Conservation (phyloP, 1,284 basidiomycete genomes). For the Apiotrichum siamense region DNA sequence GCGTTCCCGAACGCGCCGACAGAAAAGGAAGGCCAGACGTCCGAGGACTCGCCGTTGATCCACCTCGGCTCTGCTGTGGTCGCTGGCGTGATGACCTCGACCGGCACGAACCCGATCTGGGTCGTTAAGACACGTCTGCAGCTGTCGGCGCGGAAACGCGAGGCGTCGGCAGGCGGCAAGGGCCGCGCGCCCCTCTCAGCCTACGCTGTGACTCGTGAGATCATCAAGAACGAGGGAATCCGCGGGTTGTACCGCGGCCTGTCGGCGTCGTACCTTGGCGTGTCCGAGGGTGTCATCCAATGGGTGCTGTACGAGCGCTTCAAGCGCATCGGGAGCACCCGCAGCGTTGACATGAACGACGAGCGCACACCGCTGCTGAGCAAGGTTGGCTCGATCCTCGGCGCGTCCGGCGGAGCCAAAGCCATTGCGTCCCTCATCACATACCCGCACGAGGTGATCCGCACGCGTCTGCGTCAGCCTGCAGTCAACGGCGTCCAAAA, state of each 20-base stretch:
- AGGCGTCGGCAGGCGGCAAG: constrained; percentile 7
- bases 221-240: constrained; percentile 74
- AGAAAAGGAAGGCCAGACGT: constrained; percentile 55
- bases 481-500: constrained; percentile 56
- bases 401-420: constrained; percentile 89
- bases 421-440: constrained; percentile 88
- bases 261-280: constrained; percentile 90
- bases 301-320: constrained; percentile 87
- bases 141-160: constrained; percentile 43
- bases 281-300: constrained; percentile 94
- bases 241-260: constrained; percentile 91
- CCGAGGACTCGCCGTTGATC: constrained; percentile 74
- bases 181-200: constrained; percentile 19
- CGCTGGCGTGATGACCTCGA: constrained; percentile 75
- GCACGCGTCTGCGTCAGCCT: constrained; percentile 87
- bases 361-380: constrained; percentile 52
- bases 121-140: constrained; percentile 94
- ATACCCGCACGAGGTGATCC: constrained; percentile 93
- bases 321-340: constrained; percentile 32
- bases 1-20: constrained; percentile 53
- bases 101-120: constrained; percentile 98
- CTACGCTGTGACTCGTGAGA: constrained; percentile 62
- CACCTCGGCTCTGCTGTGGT: constrained; percentile 80
- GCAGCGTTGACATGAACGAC: constrained; percentile 12
- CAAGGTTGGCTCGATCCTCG: constrained; percentile 63